These are phyloP conservation scores for Wickerhamomyces silvicola DNA, from an alignment of 805 yeast genomes.

Conservation along the genomic window DNA sequence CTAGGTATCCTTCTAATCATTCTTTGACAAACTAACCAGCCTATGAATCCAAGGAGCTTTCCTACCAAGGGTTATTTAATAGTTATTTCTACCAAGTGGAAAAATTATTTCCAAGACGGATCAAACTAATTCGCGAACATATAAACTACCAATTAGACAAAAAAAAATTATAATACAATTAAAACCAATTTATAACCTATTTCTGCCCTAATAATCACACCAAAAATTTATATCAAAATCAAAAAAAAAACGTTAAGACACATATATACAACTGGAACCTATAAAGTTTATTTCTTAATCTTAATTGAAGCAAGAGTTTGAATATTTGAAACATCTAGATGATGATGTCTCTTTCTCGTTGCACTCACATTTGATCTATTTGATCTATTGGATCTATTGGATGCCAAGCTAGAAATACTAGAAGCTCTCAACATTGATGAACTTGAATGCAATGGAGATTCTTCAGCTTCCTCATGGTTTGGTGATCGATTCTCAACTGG, in stretches of 20 bases:
- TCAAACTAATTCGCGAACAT: no score
- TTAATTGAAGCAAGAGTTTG: slow-evolving; percentile 4
- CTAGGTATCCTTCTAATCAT: no score
- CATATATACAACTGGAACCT: slow-evolving; percentile 1
- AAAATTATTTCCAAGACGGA: no score
- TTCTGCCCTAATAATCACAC: no score
- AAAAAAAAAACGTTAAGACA: background rate
- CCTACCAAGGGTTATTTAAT: no score
- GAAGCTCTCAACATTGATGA: slow-evolving; percentile 8
- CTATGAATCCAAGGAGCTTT: no score
- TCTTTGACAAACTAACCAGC: no score
- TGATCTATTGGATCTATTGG: slow-evolving; percentile 11
- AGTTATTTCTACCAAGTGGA: no score
- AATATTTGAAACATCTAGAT: slow-evolving; percentile 17
- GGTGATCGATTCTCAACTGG: background rate
- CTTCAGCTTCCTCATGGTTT: background rate
- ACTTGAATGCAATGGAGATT: background rate
- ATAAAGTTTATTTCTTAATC: background rate
- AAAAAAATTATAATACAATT: background rate
- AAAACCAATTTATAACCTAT: background rate
- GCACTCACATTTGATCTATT: slow-evolving; percentile 3
- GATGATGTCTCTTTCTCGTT: slow-evolving; percentile 18
- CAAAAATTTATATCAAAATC: background rate
- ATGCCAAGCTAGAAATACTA: slow-evolving; percentile 14
- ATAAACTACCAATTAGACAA: background rate